These are phyloP conservation scores for Earliella scabrosa DNA, from an alignment of 1,284 basidiomycete genomes.

Conservation along the genomic window DNA sequence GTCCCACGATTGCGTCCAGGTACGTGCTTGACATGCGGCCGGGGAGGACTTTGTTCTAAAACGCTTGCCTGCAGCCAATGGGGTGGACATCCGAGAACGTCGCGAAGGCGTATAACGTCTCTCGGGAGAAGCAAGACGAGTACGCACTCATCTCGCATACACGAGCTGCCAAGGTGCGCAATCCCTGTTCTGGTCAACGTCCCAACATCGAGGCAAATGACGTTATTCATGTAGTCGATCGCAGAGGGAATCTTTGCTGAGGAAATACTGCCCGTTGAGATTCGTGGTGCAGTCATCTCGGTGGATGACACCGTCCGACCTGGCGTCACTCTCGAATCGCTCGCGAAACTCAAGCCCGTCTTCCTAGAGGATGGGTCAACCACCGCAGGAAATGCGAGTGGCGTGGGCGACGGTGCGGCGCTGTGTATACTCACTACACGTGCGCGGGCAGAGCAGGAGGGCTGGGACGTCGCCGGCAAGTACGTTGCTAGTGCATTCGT, in stretches of 20 bases:
- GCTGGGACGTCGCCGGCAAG: slow-evolving; percentile 89
- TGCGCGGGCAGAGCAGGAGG: slow-evolving; percentile 81
- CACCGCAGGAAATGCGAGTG: slow-evolving; percentile 92
- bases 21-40: slow-evolving; percentile 31
- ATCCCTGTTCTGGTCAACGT: not conserved
- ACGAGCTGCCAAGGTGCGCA: slow-evolving; percentile 64
- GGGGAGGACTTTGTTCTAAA: not conserved
- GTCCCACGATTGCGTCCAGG: slow-evolving; percentile 80
- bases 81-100: slow-evolving; percentile 94
- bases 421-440: slow-evolving; percentile 88
- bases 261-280: slow-evolving; percentile 81
- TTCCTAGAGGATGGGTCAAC: slow-evolving; percentile 86
- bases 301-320: slow-evolving; percentile 85
- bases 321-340: slow-evolving; percentile 73
- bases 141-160: slow-evolving; percentile 84
- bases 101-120: slow-evolving; percentile 73
- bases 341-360: slow-evolving; percentile 70
- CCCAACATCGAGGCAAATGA: not conserved
- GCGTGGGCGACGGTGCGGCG: slow-evolving; percentile 94
- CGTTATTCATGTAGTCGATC: slow-evolving; percentile 56
- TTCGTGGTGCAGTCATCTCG: slow-evolving; percentile 59
- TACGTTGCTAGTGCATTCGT: slow-evolving; percentile 84
- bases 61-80: slow-evolving; percentile 68
- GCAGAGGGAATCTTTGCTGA: slow-evolving; percentile 70
- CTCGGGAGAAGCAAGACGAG: slow-evolving; percentile 80